A percentile compares a stretch with the other conserved stretches of the same genome.
These are phyloP conservation scores for Verticillium dahliae DNA, from an alignment of 2,329 filamentous ascomycete species.

Conservation along the genomic window DNA sequence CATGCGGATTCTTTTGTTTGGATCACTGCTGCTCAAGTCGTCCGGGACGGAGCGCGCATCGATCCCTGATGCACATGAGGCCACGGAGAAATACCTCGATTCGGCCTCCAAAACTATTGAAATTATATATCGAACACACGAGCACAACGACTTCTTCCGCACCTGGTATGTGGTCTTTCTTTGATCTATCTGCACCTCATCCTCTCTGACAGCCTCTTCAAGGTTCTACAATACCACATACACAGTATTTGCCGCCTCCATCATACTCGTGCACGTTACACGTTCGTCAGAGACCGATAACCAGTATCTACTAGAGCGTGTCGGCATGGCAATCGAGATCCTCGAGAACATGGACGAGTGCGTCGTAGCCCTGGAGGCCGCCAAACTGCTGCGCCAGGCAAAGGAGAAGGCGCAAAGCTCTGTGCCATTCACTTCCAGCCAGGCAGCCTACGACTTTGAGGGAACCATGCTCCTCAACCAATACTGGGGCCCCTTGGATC, in stretches of 20 bases:
- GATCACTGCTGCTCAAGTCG: constrained; percentile 16
- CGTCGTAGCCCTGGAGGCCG: constrained; percentile 17
- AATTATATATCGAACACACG: constrained; percentile 19
- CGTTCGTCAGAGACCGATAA: constrained; percentile 13
- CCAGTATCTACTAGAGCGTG: constrained; percentile 11
- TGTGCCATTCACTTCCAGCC: neutral
- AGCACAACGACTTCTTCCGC: constrained; percentile 21
- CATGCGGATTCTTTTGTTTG: constrained; percentile 18
- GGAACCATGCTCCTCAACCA: constrained; percentile 14
- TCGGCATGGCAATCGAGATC: constrained; percentile 17
- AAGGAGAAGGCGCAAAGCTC: constrained; percentile 13
- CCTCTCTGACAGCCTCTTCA: neutral
- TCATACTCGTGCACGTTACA: constrained; percentile 19
- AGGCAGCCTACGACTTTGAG: constrained; percentile 3
- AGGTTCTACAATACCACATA: constrained; percentile 25
- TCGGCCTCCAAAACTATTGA: constrained; percentile 20
- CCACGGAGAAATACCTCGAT: constrained; percentile 16
- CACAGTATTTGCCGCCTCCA: constrained; percentile 19
- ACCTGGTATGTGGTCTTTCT: constrained; percentile 15
- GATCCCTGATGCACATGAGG: constrained; percentile 11
- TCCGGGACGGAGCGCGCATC: constrained; percentile 11
- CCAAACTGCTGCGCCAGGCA: constrained; percentile 16
- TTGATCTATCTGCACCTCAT: neutral
- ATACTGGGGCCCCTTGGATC: constrained; percentile 18
- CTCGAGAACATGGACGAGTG: constrained; percentile 19